A percentile compares a stretch with the other conserved stretches of the same genome.
Evolutionary conservation across 2,329 filamentous ascomycete species (phyloP).

Genomic region (Trichoderma arundinaceum): DNA sequence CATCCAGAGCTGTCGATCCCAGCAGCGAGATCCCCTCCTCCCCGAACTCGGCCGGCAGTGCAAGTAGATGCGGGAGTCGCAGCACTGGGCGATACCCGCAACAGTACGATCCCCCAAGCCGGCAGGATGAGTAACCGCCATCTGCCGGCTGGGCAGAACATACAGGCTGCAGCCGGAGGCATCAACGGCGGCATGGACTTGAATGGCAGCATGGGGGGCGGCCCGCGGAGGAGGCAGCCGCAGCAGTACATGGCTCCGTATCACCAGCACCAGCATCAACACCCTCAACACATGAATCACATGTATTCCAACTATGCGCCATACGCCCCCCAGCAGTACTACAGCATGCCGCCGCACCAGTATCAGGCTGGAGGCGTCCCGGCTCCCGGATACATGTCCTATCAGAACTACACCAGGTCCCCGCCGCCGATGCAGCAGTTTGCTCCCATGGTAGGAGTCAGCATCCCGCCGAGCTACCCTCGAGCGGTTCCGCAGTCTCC

Average conservation of each 20-base stretch:
- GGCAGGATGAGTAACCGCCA: slow-evolving; percentile 79
- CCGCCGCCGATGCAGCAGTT: slow-evolving; percentile 62
- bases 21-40: not conserved
- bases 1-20: not conserved
- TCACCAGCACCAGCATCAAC: slow-evolving; percentile 35
- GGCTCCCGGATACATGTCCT: slow-evolving; percentile 55
- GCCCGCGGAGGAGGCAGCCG: slow-evolving; percentile 47
- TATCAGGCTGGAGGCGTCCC: slow-evolving; percentile 61
- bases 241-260: slow-evolving; percentile 49
- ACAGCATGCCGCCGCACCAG: slow-evolving; percentile 61
- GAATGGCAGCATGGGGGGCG: slow-evolving; percentile 40
- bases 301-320: slow-evolving; percentile 60
- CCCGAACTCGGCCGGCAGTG: slow-evolving; percentile 29
- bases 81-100: slow-evolving; percentile 44
- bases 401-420: slow-evolving; percentile 56
- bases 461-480: slow-evolving; percentile 54
- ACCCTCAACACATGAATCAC: slow-evolving; percentile 49
- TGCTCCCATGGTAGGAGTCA: slow-evolving; percentile 57
- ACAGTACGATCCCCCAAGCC: slow-evolving; percentile 58
- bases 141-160: slow-evolving; percentile 77
- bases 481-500: slow-evolving; percentile 58
- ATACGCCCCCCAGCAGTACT: slow-evolving; percentile 54
- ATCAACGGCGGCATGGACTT: slow-evolving; percentile 44
- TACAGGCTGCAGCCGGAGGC: slow-evolving; percentile 53
- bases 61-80: slow-evolving; percentile 44